A percentile compares a stretch with the other conserved stretches of the same genome.
Evolutionary conservation across 2,329 filamentous ascomycete species (phyloP).

Genomic region (Aspergillus sojae): DNA sequence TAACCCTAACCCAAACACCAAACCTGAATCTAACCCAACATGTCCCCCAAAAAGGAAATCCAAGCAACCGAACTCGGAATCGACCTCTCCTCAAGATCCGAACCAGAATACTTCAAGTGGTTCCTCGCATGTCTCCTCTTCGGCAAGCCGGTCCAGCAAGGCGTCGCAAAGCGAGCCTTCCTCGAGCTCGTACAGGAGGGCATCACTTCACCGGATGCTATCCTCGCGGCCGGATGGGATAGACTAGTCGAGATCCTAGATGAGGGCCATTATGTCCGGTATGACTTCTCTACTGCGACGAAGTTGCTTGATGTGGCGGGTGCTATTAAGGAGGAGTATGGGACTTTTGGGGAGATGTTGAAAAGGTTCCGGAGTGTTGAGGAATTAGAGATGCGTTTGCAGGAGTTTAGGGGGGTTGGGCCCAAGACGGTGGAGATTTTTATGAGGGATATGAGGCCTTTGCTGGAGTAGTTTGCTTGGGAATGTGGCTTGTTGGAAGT

Average conservation of each 20-base stretch:
- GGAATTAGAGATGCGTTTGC: not conserved
- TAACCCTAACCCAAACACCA: too few relatives aligned
- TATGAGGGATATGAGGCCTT: not conserved
- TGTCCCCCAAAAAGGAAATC: not conserved
- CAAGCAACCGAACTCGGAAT: constrained; percentile 10
- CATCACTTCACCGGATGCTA: constrained; percentile 18
- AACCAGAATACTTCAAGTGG: constrained; percentile 21
- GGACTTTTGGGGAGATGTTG: constrained; percentile 6
- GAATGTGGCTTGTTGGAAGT: not conserved
- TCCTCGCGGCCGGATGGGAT: constrained; percentile 19
- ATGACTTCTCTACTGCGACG: constrained; percentile 20
- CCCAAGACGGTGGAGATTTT: not conserved
- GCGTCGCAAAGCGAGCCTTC: constrained; percentile 17
- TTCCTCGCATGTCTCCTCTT: constrained; percentile 23
- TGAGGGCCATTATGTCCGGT: constrained; percentile 19
- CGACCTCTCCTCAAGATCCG: constrained; percentile 5
- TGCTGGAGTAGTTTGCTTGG: not conserved
- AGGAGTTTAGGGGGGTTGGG: not conserved
- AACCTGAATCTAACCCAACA: not conserved
- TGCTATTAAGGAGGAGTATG: constrained; percentile 13
- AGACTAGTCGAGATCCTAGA: constrained; percentile 22
- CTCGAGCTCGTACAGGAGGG: constrained; percentile 9
- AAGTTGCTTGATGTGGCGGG: constrained; percentile 19
- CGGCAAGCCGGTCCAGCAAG: constrained; percentile 22
- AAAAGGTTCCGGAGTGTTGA: not conserved